Evolutionary conservation across 805 yeast genomes (phyloP).

Genomic region (Ogataea naganishii): DNA sequence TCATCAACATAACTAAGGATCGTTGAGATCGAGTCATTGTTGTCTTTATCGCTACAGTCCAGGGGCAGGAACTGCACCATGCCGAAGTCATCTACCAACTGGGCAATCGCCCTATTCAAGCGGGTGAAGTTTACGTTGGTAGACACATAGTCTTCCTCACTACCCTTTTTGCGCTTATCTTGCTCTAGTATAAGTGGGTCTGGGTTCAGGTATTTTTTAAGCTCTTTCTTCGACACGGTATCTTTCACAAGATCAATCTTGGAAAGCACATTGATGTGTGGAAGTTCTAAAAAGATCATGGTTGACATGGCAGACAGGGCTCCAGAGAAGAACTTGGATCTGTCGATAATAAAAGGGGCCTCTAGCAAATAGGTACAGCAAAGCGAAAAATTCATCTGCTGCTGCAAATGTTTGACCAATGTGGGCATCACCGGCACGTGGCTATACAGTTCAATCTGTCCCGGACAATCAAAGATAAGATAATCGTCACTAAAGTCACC

Average conservation of each 20-base stretch:
- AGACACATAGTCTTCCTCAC: slow-evolving; percentile 13
- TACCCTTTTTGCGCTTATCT: slow-evolving; percentile 33
- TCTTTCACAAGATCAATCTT: slow-evolving; percentile 82
- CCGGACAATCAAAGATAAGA: slow-evolving; percentile 92
- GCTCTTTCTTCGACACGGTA: slow-evolving; percentile 62
- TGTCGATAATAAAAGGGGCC: slow-evolving; percentile 89
- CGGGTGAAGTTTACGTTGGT: slow-evolving; percentile 52
- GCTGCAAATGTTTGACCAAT: slow-evolving; percentile 76
- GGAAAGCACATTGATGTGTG: slow-evolving; percentile 85
- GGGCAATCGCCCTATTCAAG: slow-evolving; percentile 76
- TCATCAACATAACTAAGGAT: slow-evolving; percentile 92
- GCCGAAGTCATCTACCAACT: slow-evolving; percentile 92
- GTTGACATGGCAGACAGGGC: slow-evolving; percentile 97
- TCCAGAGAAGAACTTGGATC: slow-evolving; percentile 89
- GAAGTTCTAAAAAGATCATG: slow-evolving; percentile 89
- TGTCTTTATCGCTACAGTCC: slow-evolving; percentile 53
- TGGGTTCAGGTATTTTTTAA: slow-evolving; percentile 83
- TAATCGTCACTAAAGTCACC: slow-evolving; percentile 95
- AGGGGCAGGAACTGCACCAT: slow-evolving; percentile 96
- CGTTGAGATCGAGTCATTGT: slow-evolving; percentile 64
- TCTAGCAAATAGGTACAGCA: slow-evolving; percentile 92
- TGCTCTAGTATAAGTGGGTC: slow-evolving; percentile 69
- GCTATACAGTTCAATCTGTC: slow-evolving; percentile 90
- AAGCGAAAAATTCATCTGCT: slow-evolving; percentile 70
- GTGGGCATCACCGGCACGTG: slow-evolving; percentile 92